These are phyloP conservation scores for Acidiella bohemica DNA, from an alignment of 495 filamentous ascomycete species.

Conservation along the genomic window DNA sequence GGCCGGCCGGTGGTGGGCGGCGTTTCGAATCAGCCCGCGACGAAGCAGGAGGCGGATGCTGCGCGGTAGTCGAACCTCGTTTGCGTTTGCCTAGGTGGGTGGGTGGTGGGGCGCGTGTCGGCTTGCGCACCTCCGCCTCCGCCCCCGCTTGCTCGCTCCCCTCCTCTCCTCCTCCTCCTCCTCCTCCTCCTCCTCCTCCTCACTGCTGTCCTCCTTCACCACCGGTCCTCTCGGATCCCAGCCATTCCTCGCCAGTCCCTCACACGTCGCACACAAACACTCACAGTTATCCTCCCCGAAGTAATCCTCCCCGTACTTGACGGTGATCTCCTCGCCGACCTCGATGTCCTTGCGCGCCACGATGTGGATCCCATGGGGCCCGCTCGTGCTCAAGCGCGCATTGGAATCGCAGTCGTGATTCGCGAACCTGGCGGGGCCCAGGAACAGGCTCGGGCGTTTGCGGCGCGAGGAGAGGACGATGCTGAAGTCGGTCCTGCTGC, in stretches of 20 bases:
- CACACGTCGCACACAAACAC: slow-evolving; percentile 82
- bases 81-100: too few species aligned
- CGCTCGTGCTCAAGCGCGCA: slow-evolving; percentile 66
- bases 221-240: slow-evolving; percentile 42
- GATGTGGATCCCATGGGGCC: slow-evolving; percentile 77
- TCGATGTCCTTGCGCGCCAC: slow-evolving; percentile 66
- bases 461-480: slow-evolving; percentile 87
- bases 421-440: slow-evolving; percentile 88
- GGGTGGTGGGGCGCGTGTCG: too few species aligned
- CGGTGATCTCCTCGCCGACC: slow-evolving; percentile 86
- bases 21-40: too few species aligned
- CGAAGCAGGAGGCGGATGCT: too few species aligned
- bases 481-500: slow-evolving; percentile 81
- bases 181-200: slow-evolving; percentile 18
- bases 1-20: slow-evolving; percentile 7
- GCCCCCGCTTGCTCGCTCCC: not conserved
- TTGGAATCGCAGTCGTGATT: slow-evolving; percentile 97
- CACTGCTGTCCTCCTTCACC: slow-evolving; percentile 15
- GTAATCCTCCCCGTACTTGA: slow-evolving; percentile 88
- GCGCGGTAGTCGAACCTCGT: too few species aligned
- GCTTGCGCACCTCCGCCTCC: slow-evolving; percentile 2
- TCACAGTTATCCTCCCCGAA: slow-evolving; percentile 93
- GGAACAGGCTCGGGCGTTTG: slow-evolving; percentile 74
- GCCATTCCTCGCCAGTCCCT: slow-evolving; percentile 60
- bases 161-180: slow-evolving; percentile 1